A percentile compares a stretch with the other conserved stretches of the same genome.
These are phyloP conservation scores for Cephalotrichum gorgonifer DNA, from an alignment of 2,329 filamentous ascomycete species.

Conservation along the genomic window DNA sequence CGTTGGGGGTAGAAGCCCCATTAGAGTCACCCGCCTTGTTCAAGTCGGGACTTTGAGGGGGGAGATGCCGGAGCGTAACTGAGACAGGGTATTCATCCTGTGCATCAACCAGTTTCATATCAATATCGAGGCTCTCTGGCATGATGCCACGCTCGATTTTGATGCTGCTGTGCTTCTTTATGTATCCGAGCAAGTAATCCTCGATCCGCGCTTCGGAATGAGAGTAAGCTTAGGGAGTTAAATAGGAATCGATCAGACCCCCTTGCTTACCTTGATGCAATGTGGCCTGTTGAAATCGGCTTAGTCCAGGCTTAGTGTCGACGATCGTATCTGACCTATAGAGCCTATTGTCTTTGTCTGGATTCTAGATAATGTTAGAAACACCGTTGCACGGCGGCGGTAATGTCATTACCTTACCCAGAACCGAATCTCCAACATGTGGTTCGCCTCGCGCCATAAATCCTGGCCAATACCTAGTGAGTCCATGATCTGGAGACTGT, in stretches of 20 bases:
- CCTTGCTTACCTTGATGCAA: constrained; percentile 48
- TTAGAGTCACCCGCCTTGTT: too few relatives aligned
- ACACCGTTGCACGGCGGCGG: too few relatives aligned
- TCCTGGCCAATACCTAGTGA: constrained; percentile 56
- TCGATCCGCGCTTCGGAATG: constrained; percentile 25
- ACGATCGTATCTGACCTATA: constrained; percentile 48
- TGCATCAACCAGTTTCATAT: constrained; percentile 36
- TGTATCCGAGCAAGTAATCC: neutral
- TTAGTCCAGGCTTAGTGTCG: constrained; percentile 51
- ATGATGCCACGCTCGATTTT: constrained; percentile 49
- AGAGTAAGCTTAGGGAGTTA: constrained; percentile 40
- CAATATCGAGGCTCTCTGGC: constrained; percentile 42
- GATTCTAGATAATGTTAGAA: constrained; percentile 44
- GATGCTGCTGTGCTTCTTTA: constrained; percentile 20
- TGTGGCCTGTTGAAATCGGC: constrained; percentile 54
- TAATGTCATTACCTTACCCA: too few relatives aligned
- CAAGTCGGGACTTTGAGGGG: constrained; percentile 34
- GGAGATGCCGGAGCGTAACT: constrained; percentile 45
- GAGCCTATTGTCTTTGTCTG: constrained; percentile 45
- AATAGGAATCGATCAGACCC: constrained; percentile 54
- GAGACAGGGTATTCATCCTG: constrained; percentile 47
- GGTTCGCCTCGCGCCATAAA: constrained; percentile 55
- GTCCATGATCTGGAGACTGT: constrained; percentile 55
- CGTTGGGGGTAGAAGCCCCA: constrained; percentile 20
- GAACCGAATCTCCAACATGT: constrained; percentile 39